Conservation (phyloP, 1,284 basidiomycete species). For the Cryptococcus sp. region DNA sequence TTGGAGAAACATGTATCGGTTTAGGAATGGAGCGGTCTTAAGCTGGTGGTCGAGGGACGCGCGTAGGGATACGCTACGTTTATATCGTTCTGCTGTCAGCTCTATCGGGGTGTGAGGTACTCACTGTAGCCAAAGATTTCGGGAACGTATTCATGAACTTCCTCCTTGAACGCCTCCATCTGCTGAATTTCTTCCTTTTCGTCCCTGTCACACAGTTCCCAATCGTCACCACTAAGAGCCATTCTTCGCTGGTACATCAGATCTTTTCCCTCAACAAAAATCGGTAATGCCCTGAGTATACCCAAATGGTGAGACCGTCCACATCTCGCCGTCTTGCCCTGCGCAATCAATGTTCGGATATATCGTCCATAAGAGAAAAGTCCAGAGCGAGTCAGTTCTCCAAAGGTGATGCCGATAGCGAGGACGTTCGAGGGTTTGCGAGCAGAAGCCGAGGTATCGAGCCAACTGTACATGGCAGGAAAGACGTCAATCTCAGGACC, state of each 20-base stretch:
- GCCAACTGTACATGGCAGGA: slow-evolving; percentile 68
- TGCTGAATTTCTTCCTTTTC: slow-evolving; percentile 30
- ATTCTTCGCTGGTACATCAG: slow-evolving; percentile 37
- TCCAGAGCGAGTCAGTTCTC: slow-evolving; percentile 68
- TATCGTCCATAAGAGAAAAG: slow-evolving; percentile 82
- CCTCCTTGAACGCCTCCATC: slow-evolving; percentile 29
- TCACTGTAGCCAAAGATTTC: slow-evolving; percentile 38
- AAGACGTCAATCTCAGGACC: slow-evolving; percentile 37
- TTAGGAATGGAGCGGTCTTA: slow-evolving; percentile 22
- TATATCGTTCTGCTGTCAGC: slow-evolving; percentile 22
- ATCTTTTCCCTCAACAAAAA: slow-evolving; percentile 41
- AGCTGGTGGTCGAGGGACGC: slow-evolving; percentile 32
- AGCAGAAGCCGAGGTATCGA: slow-evolving; percentile 65
- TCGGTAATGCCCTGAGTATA: slow-evolving; percentile 38
- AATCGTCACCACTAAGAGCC: slow-evolving; percentile 36
- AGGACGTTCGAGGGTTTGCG: slow-evolving; percentile 58
- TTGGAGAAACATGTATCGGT: slow-evolving; percentile 36
- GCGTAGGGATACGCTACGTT: slow-evolving; percentile 20
- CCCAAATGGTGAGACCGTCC: slow-evolving; percentile 30
- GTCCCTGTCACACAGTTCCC: slow-evolving; percentile 17
- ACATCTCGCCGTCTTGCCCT: slow-evolving; percentile 52
- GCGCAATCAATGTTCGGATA: slow-evolving; percentile 75
- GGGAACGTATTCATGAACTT: slow-evolving; percentile 41
- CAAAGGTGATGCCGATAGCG: slow-evolving; percentile 67
- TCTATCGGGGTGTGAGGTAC: not conserved